Evolutionary conservation across 2,329 filamentous ascomycete species (phyloP).

Genomic region (Aspergillus ochraceus): DNA sequence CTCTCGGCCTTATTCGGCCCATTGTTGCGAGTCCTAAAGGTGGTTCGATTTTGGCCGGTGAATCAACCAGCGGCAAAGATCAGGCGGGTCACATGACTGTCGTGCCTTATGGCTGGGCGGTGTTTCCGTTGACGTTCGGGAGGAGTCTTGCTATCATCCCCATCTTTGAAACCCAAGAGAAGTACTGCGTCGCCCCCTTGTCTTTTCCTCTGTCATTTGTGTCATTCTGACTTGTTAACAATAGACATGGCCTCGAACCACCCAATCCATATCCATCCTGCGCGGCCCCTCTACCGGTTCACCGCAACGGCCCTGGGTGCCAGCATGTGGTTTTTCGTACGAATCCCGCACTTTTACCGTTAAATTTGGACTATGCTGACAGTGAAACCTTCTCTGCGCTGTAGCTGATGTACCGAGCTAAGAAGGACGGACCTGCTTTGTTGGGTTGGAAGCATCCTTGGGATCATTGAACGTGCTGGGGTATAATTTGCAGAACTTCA

Average conservation of each 20-base stretch:
- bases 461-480: slow-evolving; percentile 68
- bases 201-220: neutral
- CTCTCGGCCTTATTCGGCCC: neutral
- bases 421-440: slow-evolving; percentile 89
- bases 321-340: slow-evolving; percentile 99
- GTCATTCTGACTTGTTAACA: neutral
- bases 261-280: slow-evolving; percentile 56
- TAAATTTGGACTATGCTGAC: slow-evolving; percentile 17
- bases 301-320: slow-evolving; percentile 84
- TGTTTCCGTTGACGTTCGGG: neutral
- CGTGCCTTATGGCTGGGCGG: neutral
- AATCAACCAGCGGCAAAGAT: neutral
- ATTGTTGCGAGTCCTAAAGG: neutral
- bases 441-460: slow-evolving; percentile 95
- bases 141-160: neutral
- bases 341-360: slow-evolving; percentile 1
- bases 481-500: neutral
- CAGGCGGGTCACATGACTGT: neutral
- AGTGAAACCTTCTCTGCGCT: neutral
- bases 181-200: neutral
- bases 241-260: slow-evolving; percentile 44
- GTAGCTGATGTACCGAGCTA: slow-evolving; percentile 92
- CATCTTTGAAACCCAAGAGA: neutral
- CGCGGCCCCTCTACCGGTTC: slow-evolving; percentile 75
- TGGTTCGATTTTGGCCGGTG: neutral